Base-by-base conservation (phyloP, 305 asterid genomes). In the Fraxinus velutina region DNA sequence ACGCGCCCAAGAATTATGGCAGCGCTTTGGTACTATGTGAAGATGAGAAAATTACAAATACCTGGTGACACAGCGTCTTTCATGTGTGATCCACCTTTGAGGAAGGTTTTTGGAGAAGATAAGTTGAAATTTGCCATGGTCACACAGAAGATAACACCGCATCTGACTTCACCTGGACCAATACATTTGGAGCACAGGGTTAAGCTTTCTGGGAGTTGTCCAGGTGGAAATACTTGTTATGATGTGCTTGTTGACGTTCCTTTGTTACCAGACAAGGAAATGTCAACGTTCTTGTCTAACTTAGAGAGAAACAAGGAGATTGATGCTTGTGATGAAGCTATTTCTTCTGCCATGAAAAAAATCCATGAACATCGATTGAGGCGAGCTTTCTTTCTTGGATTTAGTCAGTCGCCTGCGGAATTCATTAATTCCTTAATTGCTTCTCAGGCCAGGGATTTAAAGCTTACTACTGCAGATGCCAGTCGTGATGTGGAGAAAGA, bases 321-420 rank as follows among this genome's bases (percentile, higher is more conserved):
- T 86, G 96, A 90, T 83, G 86, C 86, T 50, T 88, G 86, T 73
- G 97, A 95, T 85, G 93, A 88, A 85, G 87, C 87, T 68, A 92
- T 95, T 84, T 90, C 92, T 83, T 87, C 92, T 60, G 89, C 96
- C 55, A 75, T 93, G 82, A 93, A 85, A 90, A 88, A 93, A 86
- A 85, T 95, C 82, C 91, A 91, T 2, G 94, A 92, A 81, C 95
- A 92, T 85, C 79, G 82, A 27, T 86, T 81, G 75, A 90, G 94
- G 82, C 90, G 93, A 10, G 92, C 97, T 62, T 95, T 95, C 89
- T 95, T 93, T 85, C 91, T 93, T 50, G 98, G 97, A 78, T 95
- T 93, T 84, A 91, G 99, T 87, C 97, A 91, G 85, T 95, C 99
- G 15, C 98, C 99, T 30, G 91, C 93, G 2, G 99, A 95, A 89